Evolutionary conservation across 257 asterid genomes (phyloP).

Genomic region (Marsdenia floribunda): DNA sequence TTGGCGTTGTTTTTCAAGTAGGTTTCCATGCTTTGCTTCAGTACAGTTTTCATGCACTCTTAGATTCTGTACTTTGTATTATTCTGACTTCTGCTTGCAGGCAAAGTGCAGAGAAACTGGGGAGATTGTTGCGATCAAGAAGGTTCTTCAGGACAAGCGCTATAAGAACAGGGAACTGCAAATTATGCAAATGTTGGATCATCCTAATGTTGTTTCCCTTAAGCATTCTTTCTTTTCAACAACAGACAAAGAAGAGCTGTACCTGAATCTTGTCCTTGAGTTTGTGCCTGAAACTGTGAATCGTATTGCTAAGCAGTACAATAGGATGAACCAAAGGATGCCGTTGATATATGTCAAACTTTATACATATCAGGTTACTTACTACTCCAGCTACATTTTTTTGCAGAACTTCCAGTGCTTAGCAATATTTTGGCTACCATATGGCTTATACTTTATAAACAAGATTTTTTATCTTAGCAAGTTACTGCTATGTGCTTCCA

Average conservation of each 20-base stretch:
- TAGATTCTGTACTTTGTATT: constrained; percentile 15
- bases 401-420: constrained; percentile 3
- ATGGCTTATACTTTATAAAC: not conserved
- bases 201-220: constrained; percentile 87
- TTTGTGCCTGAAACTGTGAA: constrained; percentile 93
- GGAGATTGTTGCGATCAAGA: constrained; percentile 93
- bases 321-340: constrained; percentile 84
- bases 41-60: constrained; percentile 8
- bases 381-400: not conserved
- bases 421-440: not conserved
- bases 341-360: constrained; percentile 90
- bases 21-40: constrained; percentile 24
- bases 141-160: constrained; percentile 98
- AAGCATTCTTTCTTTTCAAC: constrained; percentile 91
- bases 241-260: constrained; percentile 84
- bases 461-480: not conserved
- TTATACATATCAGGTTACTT: constrained; percentile 77
- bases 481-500: not conserved
- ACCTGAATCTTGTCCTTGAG: constrained; percentile 92
- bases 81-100: constrained; percentile 38
- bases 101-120: constrained; percentile 96
- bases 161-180: constrained; percentile 95
- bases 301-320: constrained; percentile 90
- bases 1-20: constrained; percentile 95
- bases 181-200: constrained; percentile 98